Percentiles rank a stretch among this genome's conserved stretches.
Evolutionary conservation across 164 flowering plant genomes (phyloP).

Genomic region (Magnolia sinica): DNA sequence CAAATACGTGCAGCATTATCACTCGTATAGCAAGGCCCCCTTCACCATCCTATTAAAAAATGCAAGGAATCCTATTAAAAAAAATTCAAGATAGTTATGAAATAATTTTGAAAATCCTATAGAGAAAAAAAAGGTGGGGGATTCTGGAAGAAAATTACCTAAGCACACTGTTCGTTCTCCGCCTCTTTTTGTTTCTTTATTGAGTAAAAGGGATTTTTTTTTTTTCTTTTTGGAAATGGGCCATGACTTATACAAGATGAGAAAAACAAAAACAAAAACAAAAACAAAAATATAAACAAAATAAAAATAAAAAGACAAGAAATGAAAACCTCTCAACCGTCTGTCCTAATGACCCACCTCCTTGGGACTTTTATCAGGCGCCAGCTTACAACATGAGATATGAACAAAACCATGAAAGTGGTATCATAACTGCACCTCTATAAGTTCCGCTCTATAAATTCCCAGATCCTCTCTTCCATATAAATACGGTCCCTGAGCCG

Average conservation of each 20-base stretch:
- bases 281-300: not conserved
- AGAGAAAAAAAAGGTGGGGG: too few species aligned
- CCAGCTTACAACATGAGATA: not conserved
- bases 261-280: not conserved
- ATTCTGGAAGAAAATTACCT: too few species aligned
- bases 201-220: not conserved
- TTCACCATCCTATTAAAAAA: too few species aligned
- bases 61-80: too few species aligned
- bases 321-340: not conserved
- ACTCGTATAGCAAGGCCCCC: too few species aligned
- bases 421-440: constrained; percentile 20
- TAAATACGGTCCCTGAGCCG: constrained; percentile 60
- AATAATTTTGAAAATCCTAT: too few species aligned
- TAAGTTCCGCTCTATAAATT: constrained; percentile 67
- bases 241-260: not conserved
- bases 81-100: too few species aligned
- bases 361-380: not conserved
- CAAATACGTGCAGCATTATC: too few species aligned
- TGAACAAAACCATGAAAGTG: not conserved
- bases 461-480: constrained; percentile 94
- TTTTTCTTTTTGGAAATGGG: not conserved
- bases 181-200: too few species aligned
- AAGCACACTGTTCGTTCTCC: too few species aligned
- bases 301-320: not conserved
- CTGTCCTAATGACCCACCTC: not conserved